A percentile compares a stretch with the other conserved stretches of the same genome.
Conservation (phyloP, 257 asterid species). For the Anisodus acutangulus region DNA sequence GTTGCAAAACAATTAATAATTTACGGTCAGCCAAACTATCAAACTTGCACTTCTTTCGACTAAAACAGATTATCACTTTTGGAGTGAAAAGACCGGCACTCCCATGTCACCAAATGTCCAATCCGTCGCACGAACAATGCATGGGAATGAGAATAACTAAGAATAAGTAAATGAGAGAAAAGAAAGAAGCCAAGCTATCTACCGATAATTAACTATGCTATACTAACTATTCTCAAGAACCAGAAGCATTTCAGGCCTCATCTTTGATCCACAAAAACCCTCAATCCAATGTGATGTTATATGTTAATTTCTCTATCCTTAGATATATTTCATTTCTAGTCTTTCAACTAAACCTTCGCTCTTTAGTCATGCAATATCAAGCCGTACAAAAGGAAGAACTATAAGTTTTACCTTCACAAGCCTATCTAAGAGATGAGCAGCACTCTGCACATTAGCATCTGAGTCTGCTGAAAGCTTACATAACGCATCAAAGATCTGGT, state of each 20-base stretch:
- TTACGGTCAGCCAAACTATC: neutral
- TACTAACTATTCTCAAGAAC: neutral
- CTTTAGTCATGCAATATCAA: neutral
- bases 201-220: neutral
- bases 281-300: neutral
- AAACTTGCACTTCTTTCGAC: conserved; percentile 17
- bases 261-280: conserved; percentile 12
- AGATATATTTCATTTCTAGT: conserved; percentile 18
- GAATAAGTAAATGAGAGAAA: conserved; percentile 17
- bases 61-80: conserved; percentile 9
- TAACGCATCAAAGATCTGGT: conserved; percentile 90
- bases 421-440: conserved; percentile 99
- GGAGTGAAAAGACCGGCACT: conserved; percentile 20
- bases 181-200: conserved; percentile 15
- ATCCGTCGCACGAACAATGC: neutral
- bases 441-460: conserved; percentile 98
- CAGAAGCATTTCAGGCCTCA: neutral
- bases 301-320: no score
- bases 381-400: conserved; percentile 20
- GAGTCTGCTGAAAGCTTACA: conserved; percentile 99
- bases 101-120: conserved; percentile 2
- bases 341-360: neutral
- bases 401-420: conserved; percentile 77
- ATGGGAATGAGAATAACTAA: conserved; percentile 26
- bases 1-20: conserved; percentile 26